These are phyloP conservation scores for Nicotiana tomentosiformis DNA, from an alignment of 257 asterid genomes.

Conservation along the genomic window DNA sequence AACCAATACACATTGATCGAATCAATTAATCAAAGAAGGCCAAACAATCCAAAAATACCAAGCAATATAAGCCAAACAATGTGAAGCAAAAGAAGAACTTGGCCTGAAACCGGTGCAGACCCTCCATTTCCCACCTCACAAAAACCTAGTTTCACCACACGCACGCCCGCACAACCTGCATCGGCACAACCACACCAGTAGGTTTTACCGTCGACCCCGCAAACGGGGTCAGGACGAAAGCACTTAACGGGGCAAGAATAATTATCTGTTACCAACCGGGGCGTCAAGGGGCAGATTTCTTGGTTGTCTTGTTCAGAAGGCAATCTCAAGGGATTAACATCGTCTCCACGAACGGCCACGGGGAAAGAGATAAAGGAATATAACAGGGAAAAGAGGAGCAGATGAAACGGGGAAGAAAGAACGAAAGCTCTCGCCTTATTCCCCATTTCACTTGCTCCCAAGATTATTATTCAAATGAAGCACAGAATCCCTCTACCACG, in stretches of 20 bases:
- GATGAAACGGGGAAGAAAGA: neutral
- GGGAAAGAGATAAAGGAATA: constrained; percentile 22
- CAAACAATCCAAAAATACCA: constrained; percentile 74
- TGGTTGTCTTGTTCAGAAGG: constrained; percentile 39
- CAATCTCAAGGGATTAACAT: constrained; percentile 15
- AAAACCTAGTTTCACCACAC: constrained; percentile 59
- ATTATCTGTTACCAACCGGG: neutral
- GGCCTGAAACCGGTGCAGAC: constrained; percentile 73
- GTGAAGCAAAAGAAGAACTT: constrained; percentile 86
- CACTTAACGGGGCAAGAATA: constrained; percentile 68
- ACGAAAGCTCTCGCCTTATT: neutral
- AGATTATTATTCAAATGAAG: neutral
- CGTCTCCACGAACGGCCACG: constrained; percentile 38
- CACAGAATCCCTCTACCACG: neutral
- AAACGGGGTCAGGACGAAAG: constrained; percentile 87
- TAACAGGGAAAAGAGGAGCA: constrained; percentile 25
- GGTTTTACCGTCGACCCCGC: constrained; percentile 80
- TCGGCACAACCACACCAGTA: constrained; percentile 99
- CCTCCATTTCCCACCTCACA: constrained; percentile 88
- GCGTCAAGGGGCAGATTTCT: constrained; percentile 37
- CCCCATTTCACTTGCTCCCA: neutral
- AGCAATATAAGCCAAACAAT: constrained; percentile 84
- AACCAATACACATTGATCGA: neutral
- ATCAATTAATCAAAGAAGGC: constrained; percentile 46
- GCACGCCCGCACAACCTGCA: constrained; percentile 73